Evolutionary conservation across 352 stramenopile species (phyloP), one percentile per base, ranked within the genome.

Genomic region (Pythium insidiosum): DNA sequence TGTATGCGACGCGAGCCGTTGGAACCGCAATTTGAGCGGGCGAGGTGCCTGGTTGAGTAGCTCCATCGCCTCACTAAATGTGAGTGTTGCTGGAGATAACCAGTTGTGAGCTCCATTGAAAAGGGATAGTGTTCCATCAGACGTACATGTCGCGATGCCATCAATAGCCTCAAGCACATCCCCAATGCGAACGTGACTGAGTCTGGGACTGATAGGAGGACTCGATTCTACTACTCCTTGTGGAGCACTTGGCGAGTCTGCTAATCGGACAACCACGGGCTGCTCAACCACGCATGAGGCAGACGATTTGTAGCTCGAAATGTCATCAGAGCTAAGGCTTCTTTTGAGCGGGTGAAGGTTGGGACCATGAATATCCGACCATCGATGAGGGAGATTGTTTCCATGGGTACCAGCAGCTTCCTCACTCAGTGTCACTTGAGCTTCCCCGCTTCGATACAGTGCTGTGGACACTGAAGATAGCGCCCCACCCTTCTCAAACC

Each of bases 81-180:
- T 65, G 38, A 92, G 70, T 5, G 77, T 84, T 1, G 66, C 74
- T 74, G 56, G 7, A 46, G 22, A 43, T 24, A 45, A 88, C 72
- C 60, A 31, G 72, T n/a, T n/a, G n/a, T n/a, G n/a, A n/a, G n/a
- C n/a, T n/a, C n/a, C n/a, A n/a, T n/a, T n/a, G n/a, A n/a, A n/a
- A n/a, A n/a, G n/a, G n/a, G n/a, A n/a, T n/a, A n/a, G n/a, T n/a
- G n/a, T n/a, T n/a, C n/a, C n/a, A n/a, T n/a, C n/a, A n/a, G n/a
- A n/a, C n/a, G n/a, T n/a, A n/a, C n/a, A n/a, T n/a, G n/a, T 87
- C 9, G 75, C 63, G 15, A 90, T 76, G 34, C 77, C 79, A 34
- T 89, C 75, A 21, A 90, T 60, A 18, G 80, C 66, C 53, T 84
- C 73, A 5, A 92, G 51, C 6, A 86, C 61, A 42, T 93, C 80